Base-by-base conservation (phyloP, 2,329 filamentous ascomycete species). In the Ophiostoma pallidulum region DNA sequence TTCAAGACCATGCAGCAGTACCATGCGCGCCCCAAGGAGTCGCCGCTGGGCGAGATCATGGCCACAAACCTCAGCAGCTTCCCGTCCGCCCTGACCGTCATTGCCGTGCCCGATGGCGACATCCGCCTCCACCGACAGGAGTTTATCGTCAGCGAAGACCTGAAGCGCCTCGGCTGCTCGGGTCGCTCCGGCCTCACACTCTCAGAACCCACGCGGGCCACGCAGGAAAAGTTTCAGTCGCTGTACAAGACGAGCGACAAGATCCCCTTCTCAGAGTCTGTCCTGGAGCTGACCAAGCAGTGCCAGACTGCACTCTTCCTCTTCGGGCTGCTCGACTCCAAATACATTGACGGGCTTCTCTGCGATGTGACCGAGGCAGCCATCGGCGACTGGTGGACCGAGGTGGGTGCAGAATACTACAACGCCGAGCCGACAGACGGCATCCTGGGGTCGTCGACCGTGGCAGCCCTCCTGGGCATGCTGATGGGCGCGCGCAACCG, bases 341-440 rank as follows among this genome's bases (percentile, higher is more conserved):
- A 90, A 54, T 97, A 94, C 61, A 86, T 87, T 8, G 92, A 98
- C 59, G 92, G 92, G 0, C 68, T 96, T 20, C 75, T 98, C 3
- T 98, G 92, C 62, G 92, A 98, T 66, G 74, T 92, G 37, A 97
- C 92, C 0, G 92, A 98, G 63, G 82, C 77, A 52, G 88, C 90
- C 2, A 80, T 97, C 57, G 84, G 82, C 52, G 86, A 96, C 62
- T 98, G 92, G 92, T 97, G 92, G 92, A 82, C 86, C 1, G 87
- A 95, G 58, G 84, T 96, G 51, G 92, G 92, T 2, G 83, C 82
- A 0, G 91, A 97, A 55, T 83, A 92, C 59, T 96, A 91, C 69
- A 94, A 91, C 47, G 78, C 89, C 29, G 92, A 97, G 63, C 91
- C 92, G 2, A 85, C 84, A 9, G 92, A 98, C 65, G 91, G 91